Evolutionary conservation across 164 flowering plant genomes (phyloP).

Genomic region (Tinospora cordifolia): DNA sequence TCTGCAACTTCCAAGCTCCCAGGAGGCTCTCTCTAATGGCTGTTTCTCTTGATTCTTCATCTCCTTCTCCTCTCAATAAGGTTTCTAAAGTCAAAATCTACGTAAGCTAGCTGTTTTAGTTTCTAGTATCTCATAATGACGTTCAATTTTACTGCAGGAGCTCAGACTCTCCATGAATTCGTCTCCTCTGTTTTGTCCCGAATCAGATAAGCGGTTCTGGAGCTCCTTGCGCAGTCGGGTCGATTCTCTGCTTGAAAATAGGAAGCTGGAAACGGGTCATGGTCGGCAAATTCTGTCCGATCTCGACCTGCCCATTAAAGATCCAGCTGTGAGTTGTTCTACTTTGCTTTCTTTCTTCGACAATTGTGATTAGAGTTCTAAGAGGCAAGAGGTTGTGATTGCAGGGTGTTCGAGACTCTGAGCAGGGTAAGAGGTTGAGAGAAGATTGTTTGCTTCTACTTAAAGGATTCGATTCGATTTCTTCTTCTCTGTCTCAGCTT

Average conservation of each 20-base stretch:
- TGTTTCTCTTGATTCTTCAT: slow-evolving; percentile 39
- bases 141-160: slow-evolving; percentile 25
- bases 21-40: slow-evolving; percentile 34
- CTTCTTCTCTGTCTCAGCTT: slow-evolving; percentile 61
- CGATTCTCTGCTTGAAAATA: slow-evolving; percentile 53
- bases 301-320: not conserved
- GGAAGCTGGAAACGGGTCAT: slow-evolving; percentile 9
- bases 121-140: not conserved
- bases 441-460: slow-evolving; percentile 75
- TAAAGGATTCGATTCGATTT: slow-evolving; percentile 80
- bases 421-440: slow-evolving; percentile 34
- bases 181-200: slow-evolving; percentile 45
- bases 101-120: not conserved
- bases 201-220: slow-evolving; percentile 70
- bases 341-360: not conserved
- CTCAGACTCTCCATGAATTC: slow-evolving; percentile 27
- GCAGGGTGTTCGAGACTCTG: slow-evolving; percentile 29
- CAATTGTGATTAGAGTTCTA: not conserved
- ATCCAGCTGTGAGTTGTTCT: slow-evolving; percentile 15
- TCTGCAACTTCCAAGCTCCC: slow-evolving; percentile 17
- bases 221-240: slow-evolving; percentile 50
- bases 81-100: slow-evolving; percentile 14
- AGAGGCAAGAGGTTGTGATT: not conserved
- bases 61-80: slow-evolving; percentile 37
- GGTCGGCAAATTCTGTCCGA: too few relatives aligned